These are phyloP conservation scores for Huntiella omanensis DNA, from an alignment of 2,329 filamentous ascomycete genomes.

Conservation along the genomic window DNA sequence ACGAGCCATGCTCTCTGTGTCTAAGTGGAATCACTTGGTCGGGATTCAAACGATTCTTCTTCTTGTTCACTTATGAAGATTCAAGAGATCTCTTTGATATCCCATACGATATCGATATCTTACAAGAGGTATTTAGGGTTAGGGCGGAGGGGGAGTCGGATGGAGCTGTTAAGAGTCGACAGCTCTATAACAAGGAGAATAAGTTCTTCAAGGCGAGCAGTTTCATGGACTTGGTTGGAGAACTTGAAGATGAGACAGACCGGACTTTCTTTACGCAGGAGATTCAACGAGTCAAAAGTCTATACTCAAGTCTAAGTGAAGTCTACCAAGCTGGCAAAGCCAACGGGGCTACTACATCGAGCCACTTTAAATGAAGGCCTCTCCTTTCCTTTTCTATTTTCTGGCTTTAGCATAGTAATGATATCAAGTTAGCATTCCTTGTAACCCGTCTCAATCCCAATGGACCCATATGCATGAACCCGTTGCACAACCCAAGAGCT, in stretches of 20 bases:
- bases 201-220: constrained; percentile 32
- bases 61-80: constrained; percentile 40
- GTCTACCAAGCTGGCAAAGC: constrained; percentile 31
- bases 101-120: constrained; percentile 38
- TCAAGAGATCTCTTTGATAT: constrained; percentile 35
- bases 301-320: constrained; percentile 28
- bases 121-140: constrained; percentile 36
- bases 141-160: constrained; percentile 20
- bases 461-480: too few species aligned
- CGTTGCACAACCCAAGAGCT: too few species aligned
- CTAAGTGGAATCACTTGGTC: constrained; percentile 39
- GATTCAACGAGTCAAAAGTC: constrained; percentile 27
- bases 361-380: constrained; percentile 26
- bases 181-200: constrained; percentile 35
- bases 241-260: constrained; percentile 20
- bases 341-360: constrained; percentile 24
- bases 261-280: constrained; percentile 20
- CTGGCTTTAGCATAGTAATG: too few species aligned
- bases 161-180: constrained; percentile 20
- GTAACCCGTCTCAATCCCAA: too few species aligned
- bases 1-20: constrained; percentile 40
- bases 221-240: constrained; percentile 22
- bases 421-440: too few species aligned
- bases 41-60: constrained; percentile 37
- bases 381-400: too few species aligned